Conservation (phyloP, 1,284 basidiomycete genomes). For the Ceratobasidium sp. region DNA sequence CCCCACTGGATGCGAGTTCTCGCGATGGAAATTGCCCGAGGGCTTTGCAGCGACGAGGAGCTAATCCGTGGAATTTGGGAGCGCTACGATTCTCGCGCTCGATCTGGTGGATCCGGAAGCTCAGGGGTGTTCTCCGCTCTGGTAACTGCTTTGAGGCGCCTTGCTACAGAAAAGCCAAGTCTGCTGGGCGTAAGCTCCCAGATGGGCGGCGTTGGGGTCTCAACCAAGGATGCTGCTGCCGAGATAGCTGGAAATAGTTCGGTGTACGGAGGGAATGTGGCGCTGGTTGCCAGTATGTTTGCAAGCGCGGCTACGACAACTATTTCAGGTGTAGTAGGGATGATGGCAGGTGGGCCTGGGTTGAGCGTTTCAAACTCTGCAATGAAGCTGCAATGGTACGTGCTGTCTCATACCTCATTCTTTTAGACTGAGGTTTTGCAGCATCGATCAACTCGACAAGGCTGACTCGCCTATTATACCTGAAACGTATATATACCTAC, state of each 20-base stretch:
- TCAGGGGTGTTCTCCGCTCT: slow-evolving; percentile 78
- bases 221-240: slow-evolving; percentile 48
- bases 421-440: slow-evolving; percentile 48
- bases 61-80: slow-evolving; percentile 82
- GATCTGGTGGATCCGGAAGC: slow-evolving; percentile 14
- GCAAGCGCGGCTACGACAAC: slow-evolving; percentile 83
- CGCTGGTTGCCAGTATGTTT: slow-evolving; percentile 81
- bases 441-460: slow-evolving; percentile 96
- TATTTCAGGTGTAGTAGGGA: slow-evolving; percentile 73
- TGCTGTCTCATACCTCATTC: slow-evolving; percentile 35
- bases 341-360: slow-evolving; percentile 69
- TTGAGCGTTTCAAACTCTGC: slow-evolving; percentile 72
- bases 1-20: slow-evolving; percentile 89
- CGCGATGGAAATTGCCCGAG: slow-evolving; percentile 89
- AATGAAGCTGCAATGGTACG: slow-evolving; percentile 86
- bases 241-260: slow-evolving; percentile 41
- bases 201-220: slow-evolving; percentile 78
- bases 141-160: slow-evolving; percentile 78
- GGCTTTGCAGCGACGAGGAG: slow-evolving; percentile 82
- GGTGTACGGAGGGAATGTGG: slow-evolving; percentile 63
- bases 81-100: slow-evolving; percentile 72
- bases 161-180: slow-evolving; percentile 85
- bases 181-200: slow-evolving; percentile 79
- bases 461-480: slow-evolving; percentile 91
- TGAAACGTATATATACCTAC: slow-evolving; percentile 89